Conservation (phyloP, 108 stramenopile species). For the Parietichytrium sp. region DNA sequence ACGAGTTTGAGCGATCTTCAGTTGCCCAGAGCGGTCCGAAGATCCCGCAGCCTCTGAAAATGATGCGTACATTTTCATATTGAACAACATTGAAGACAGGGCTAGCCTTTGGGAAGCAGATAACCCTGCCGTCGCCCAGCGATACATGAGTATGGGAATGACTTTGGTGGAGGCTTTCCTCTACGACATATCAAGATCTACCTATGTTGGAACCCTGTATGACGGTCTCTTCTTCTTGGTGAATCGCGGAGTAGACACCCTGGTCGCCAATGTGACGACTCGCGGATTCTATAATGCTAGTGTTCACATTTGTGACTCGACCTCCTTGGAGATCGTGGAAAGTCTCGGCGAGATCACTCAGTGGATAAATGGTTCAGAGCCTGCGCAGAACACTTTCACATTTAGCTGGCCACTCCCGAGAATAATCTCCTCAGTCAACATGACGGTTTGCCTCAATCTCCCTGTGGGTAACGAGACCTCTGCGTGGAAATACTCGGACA, state of each 20-base stretch:
- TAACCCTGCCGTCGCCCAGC: neutral
- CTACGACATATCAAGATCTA: neutral
- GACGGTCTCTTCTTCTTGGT: neutral
- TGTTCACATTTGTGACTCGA: neutral
- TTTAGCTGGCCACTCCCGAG: too few relatives aligned
- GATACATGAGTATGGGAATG: neutral
- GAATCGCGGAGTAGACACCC: neutral
- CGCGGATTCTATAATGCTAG: neutral
- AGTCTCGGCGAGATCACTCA: too few relatives aligned
- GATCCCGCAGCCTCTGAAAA: too few relatives aligned
- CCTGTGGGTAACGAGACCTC: too few relatives aligned
- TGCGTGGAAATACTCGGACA: too few relatives aligned
- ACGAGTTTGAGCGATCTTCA: too few relatives aligned
- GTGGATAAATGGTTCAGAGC: too few relatives aligned
- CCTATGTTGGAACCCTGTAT: constrained; percentile 7
- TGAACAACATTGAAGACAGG: neutral
- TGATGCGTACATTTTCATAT: neutral
- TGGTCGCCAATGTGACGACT: neutral
- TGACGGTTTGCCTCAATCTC: too few relatives aligned
- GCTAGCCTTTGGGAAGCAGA: neutral
- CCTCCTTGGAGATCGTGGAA: too few relatives aligned
- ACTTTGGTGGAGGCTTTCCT: constrained; percentile 11
- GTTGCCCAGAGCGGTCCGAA: too few relatives aligned
- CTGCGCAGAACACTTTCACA: too few relatives aligned
- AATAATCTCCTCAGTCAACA: too few relatives aligned